Base-by-base conservation (phyloP, 495 filamentous ascomycete genomes). In the Trichodelitschia bisporula region DNA sequence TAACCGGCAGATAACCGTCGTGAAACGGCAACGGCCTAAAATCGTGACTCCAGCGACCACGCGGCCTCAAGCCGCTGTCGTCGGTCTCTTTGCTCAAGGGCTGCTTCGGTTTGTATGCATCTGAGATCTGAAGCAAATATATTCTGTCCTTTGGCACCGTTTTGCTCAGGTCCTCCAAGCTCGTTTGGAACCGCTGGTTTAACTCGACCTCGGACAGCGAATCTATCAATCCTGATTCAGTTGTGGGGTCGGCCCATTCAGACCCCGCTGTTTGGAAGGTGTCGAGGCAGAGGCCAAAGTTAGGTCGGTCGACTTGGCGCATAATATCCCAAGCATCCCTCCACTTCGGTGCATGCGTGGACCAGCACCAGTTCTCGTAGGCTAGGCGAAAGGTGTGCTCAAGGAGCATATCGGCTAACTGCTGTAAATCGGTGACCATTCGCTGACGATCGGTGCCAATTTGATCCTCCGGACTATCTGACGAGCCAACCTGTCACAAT, bases 291-390 rank as follows among this genome's bases (percentile, higher is more conserved):
- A 83, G 49, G 0, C 78, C 75, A 18, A 79, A 49, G 40, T 84
- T 84, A 0, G 54, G 54, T 2, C 66, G 45, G 40, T 74, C 51
- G 2, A 69, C 67, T 8, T 49, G 55, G 27, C 59, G 37, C 3
- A 75, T 64, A 15, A 83, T 71, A 1, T 64, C 53, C 66, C 69
- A 79, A 9, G 69, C 67, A 16, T 64, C 56, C 32, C 55, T 58
- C 75, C 75, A 84, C 4, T 47, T 57, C 3, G 67, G 67, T 0
- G 74, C 74, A 18, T 66, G 62, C 0, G 72, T 70, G 1, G 71
- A 68, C 78, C 77, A 84, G 49, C 73, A 78, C 74, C 77, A 80
- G 38, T 82, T 80, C 46, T 84, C 76, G 36, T 82, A 84, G 1
- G 74, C 75, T 8, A 84, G 47, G 5, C 65, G 54, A 38, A 64